A percentile compares a stretch with the other conserved stretches of the same genome.
Conservation (phyloP, 2,329 filamentous ascomycete species). For the Pseudogymnoascus sp. region DNA sequence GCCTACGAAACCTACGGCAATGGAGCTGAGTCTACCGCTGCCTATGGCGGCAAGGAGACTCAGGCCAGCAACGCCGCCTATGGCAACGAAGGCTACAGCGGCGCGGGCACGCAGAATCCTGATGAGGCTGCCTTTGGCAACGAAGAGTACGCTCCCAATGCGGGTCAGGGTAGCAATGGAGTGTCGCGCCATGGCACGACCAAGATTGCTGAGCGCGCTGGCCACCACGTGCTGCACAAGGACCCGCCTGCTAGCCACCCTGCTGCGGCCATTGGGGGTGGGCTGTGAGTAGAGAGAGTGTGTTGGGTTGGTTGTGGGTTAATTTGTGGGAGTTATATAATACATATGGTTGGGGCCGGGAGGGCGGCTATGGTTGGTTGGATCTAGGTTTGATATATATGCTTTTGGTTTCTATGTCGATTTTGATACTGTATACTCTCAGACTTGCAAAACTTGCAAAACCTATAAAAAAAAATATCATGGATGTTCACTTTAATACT, state of each 20-base stretch:
- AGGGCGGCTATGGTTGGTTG: not conserved
- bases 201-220: slow-evolving; percentile 12
- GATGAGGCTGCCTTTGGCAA: slow-evolving; percentile 10
- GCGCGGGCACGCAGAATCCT: slow-evolving; percentile 14
- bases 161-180: not conserved
- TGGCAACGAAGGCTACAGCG: not conserved
- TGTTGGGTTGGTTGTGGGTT: not conserved
- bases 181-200: not conserved
- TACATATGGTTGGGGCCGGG: not conserved
- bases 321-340: not conserved
- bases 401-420: not conserved
- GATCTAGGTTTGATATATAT: not conserved
- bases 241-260: slow-evolving; percentile 21
- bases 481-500: not conserved
- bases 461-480: not conserved
- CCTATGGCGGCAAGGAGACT: not conserved
- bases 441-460: slow-evolving; percentile 2
- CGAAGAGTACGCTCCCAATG: not conserved
- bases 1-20: not conserved
- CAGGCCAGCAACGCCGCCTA: not conserved
- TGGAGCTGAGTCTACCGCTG: not conserved
- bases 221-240: slow-evolving; percentile 21
- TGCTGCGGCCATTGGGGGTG: slow-evolving; percentile 11
- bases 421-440: not conserved
- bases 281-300: not conserved